A percentile compares a stretch with the other conserved stretches of the same genome.
These are phyloP conservation scores for Plasmodium knowlesi DNA, from an alignment of 169 alveolate species.

Conservation along the genomic window DNA sequence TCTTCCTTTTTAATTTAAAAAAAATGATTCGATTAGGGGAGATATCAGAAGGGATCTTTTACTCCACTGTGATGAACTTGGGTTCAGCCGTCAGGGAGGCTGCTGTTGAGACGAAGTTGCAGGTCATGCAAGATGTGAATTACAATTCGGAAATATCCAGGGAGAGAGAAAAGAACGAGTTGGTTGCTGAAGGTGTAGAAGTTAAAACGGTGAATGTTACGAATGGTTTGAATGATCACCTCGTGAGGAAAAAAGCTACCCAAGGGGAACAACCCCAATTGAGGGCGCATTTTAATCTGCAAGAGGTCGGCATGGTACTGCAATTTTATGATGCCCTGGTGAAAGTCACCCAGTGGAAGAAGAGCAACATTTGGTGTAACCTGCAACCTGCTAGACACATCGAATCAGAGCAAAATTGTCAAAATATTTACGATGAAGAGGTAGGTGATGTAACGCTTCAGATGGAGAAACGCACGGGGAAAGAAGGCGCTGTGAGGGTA, in stretches of 20 bases:
- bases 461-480: background rate
- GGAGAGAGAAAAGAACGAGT: background rate
- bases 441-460: too few relatives aligned
- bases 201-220: background rate
- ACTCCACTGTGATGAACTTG: background rate
- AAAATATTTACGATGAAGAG: too few relatives aligned
- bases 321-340: constrained; percentile 33
- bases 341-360: background rate
- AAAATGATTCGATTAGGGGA: constrained; percentile 1
- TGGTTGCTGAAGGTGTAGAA: background rate
- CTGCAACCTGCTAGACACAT: too few relatives aligned
- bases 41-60: background rate
- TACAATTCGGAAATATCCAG: background rate
- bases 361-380: background rate
- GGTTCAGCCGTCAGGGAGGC: background rate
- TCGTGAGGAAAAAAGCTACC: background rate
- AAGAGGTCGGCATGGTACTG: constrained; percentile 66
- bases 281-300: constrained; percentile 31
- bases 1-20: constrained; percentile 25
- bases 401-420: too few relatives aligned
- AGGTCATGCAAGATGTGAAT: background rate
- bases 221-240: background rate
- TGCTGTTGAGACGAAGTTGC: background rate
- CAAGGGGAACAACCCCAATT: background rate
- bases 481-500: background rate